Evolutionary conservation across 768 basidiomycete genomes (phyloP).

Genomic region (Austroboletus eburneus): DNA sequence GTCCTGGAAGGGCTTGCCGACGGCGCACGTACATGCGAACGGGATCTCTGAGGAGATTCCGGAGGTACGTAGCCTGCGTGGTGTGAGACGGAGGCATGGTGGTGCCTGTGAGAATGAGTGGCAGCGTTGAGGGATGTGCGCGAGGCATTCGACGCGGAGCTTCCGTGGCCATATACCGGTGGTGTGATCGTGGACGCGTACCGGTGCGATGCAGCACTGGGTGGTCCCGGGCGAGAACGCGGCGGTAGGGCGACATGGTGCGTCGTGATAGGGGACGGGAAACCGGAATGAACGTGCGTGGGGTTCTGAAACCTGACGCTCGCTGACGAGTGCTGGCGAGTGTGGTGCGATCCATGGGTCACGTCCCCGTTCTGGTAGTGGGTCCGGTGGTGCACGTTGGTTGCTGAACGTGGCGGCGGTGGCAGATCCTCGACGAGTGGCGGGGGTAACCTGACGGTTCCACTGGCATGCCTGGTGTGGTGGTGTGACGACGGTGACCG

Average conservation of each 20-base stretch:
- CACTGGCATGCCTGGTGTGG: no score
- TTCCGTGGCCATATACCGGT: constrained; percentile 23
- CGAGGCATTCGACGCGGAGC: constrained; percentile 19
- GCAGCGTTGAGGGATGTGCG: constrained; percentile 19
- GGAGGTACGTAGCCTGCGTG: constrained; percentile 8
- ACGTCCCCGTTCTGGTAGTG: constrained; percentile 1
- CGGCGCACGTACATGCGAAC: constrained; percentile 9
- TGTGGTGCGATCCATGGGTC: constrained; percentile 20
- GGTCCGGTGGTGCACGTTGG: no score
- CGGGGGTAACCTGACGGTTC: no score
- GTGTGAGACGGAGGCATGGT: constrained; percentile 3
- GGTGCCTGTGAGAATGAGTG: constrained; percentile 10
- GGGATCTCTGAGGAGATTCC: constrained; percentile 17
- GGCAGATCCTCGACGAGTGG: no score
- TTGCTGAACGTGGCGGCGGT: constrained; percentile 15
- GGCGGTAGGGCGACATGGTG: constrained; percentile 17
- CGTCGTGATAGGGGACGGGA: constrained; percentile 11
- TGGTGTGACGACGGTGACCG: no score
- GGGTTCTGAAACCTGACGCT: constrained; percentile 12
- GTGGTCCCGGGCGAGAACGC: constrained; percentile 27
- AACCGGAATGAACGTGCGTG: constrained; percentile 12
- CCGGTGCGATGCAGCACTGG: constrained; percentile 30
- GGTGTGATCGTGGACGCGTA: constrained; percentile 26
- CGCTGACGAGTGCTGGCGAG: constrained; percentile 1
- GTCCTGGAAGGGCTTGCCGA: constrained; percentile 2